These are phyloP conservation scores for Vaucheria bursata DNA, from an alignment of 352 stramenopile genomes.

Conservation along the genomic window DNA sequence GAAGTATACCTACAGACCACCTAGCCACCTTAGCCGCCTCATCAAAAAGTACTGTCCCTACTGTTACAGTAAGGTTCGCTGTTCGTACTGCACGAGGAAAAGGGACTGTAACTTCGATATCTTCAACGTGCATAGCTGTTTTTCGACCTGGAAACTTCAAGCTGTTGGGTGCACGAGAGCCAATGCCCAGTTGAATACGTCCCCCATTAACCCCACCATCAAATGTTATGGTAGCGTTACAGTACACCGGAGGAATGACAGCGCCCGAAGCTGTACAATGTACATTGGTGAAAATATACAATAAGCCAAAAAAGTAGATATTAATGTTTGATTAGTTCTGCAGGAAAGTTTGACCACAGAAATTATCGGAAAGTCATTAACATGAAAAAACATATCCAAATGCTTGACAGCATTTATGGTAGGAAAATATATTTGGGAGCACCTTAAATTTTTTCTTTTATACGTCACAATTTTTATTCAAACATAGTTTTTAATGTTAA, in stretches of 20 bases:
- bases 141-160: conserved; percentile 55
- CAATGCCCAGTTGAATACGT: conserved; percentile 9
- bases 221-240: conserved; percentile 67
- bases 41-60: conserved; percentile 86
- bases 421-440: too few species aligned
- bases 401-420: too few species aligned
- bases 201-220: neutral
- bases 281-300: conserved; percentile 12
- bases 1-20: neutral
- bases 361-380: too few species aligned
- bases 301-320: too few species aligned
- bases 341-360: too few species aligned
- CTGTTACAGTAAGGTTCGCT: conserved; percentile 81
- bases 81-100: conserved; percentile 90
- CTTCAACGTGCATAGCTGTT: conserved; percentile 47
- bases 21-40: conserved; percentile 68
- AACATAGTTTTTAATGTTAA: too few species aligned
- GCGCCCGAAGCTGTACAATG: conserved; percentile 27
- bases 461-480: too few species aligned
- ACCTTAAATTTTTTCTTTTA: too few species aligned
- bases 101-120: conserved; percentile 81
- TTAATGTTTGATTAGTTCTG: too few species aligned
- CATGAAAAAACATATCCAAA: too few species aligned
- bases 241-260: conserved; percentile 65
- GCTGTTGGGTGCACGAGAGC: neutral